Evolutionary conservation across 106 monocot species (phyloP).

Genomic region (Acorus gramineus): DNA sequence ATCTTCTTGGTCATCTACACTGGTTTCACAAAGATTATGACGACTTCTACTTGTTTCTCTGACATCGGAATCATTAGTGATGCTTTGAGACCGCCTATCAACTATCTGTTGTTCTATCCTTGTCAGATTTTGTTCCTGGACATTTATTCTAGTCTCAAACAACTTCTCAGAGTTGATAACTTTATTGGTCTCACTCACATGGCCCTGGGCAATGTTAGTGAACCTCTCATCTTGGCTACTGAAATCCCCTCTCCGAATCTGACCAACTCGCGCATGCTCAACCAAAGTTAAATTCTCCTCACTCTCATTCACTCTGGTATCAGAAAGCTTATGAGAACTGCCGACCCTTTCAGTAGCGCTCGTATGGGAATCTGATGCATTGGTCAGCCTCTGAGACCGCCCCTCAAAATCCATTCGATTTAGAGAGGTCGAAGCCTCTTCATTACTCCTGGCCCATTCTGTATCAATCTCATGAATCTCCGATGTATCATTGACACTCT

Average conservation of each 20-base stretch:
- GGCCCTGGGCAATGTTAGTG: too few relatives aligned
- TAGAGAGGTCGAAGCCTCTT: neutral
- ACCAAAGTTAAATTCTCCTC: neutral
- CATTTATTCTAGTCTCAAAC: too few relatives aligned
- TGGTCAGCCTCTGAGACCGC: neutral
- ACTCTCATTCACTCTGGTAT: neutral
- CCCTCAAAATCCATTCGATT: slow-evolving; percentile 3
- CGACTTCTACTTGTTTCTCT: neutral
- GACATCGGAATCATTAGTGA: too few relatives aligned
- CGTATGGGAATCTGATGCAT: neutral
- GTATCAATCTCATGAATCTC: slow-evolving; percentile 2
- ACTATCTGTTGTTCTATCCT: too few relatives aligned
- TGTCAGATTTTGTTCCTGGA: too few relatives aligned
- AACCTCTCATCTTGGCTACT: too few relatives aligned
- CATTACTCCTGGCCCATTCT: neutral
- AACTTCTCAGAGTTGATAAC: too few relatives aligned
- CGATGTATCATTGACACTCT: neutral
- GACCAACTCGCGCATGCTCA: too few relatives aligned
- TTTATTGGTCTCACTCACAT: too few relatives aligned
- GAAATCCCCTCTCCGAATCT: too few relatives aligned
- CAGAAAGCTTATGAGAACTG: neutral
- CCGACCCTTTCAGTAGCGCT: neutral
- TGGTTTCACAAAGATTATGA: neutral
- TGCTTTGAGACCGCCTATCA: too few relatives aligned
- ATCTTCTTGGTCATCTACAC: slow-evolving; percentile 2